Evolutionary conservation across 257 asterid genomes (phyloP).

Genomic region (Orobanche coerulescens): DNA sequence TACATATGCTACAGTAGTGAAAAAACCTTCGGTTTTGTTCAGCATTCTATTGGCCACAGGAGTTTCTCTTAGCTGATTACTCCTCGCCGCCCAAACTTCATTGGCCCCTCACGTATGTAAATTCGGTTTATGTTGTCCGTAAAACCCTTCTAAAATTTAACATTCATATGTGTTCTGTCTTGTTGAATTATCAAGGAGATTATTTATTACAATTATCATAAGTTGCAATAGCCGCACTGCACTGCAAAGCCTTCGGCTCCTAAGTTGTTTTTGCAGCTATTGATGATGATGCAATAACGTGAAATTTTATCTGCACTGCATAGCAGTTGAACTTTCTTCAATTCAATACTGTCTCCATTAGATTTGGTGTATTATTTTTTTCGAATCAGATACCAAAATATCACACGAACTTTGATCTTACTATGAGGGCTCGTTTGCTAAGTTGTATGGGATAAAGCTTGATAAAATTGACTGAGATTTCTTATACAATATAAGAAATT

Average conservation of each 20-base stretch:
- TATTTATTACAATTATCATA: background rate
- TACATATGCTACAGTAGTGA: conserved; percentile 98
- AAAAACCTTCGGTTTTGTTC: conserved; percentile 61
- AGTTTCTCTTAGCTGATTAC: conserved; percentile 14
- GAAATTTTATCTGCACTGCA: too few species aligned
- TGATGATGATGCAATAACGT: too few species aligned
- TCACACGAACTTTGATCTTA: too few species aligned
- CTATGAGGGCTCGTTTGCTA: too few species aligned
- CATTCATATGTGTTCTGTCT: background rate
- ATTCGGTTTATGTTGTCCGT: conserved; percentile 16
- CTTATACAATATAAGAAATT: too few species aligned
- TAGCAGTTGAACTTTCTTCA: background rate
- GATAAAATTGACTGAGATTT: too few species aligned
- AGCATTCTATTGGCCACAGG: background rate
- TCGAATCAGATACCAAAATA: too few species aligned
- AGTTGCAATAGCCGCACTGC: background rate
- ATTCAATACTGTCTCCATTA: background rate
- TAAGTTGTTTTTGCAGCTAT: too few species aligned
- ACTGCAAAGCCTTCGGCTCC: too few species aligned
- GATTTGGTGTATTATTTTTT: too few species aligned
- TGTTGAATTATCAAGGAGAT: conserved; percentile 12
- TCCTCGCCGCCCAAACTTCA: background rate
- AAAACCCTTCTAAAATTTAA: conserved; percentile 4
- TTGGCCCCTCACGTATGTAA: conserved; percentile 10
- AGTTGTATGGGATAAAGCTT: too few species aligned